Evolutionary conservation across 129 eudicot genomes (phyloP).

Genomic region (Ambrosia artemisiifolia): DNA sequence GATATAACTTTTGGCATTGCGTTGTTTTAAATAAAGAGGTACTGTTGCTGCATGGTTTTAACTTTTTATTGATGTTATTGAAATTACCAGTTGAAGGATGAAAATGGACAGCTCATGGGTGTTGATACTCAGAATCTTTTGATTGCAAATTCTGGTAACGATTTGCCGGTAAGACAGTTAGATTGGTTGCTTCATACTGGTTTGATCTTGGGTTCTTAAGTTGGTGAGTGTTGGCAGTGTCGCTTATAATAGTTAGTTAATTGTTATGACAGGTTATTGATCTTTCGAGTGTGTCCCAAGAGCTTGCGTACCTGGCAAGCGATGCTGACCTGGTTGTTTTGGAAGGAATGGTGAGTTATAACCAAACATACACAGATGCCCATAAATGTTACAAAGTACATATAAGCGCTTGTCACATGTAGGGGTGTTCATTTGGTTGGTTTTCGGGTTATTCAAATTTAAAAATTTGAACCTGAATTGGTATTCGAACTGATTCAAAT

Average conservation of each 20-base stretch:
- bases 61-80: constrained; percentile 8
- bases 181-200: neutral
- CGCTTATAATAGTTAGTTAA: neutral
- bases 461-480: no score
- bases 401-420: neutral
- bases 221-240: neutral
- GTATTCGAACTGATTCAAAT: no score
- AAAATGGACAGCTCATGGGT: constrained; percentile 77
- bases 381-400: neutral
- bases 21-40: neutral
- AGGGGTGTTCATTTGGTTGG: no score
- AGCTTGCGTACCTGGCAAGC: constrained; percentile 81
- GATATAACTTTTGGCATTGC: neutral
- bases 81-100: constrained; percentile 77
- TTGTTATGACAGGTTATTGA: constrained; percentile 74
- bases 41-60: constrained; percentile 1
- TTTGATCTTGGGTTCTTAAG: neutral
- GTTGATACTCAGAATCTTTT: constrained; percentile 89
- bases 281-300: constrained; percentile 84
- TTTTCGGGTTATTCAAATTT: no score
- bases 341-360: constrained; percentile 93
- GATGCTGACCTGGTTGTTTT: constrained; percentile 88
- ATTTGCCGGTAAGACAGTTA: constrained; percentile 82
- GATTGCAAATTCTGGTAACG: constrained; percentile 94
- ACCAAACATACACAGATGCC: neutral